These are phyloP conservation scores for Hibiscus mutabilis DNA, from an alignment of 345 rosid species.

Conservation along the genomic window DNA sequence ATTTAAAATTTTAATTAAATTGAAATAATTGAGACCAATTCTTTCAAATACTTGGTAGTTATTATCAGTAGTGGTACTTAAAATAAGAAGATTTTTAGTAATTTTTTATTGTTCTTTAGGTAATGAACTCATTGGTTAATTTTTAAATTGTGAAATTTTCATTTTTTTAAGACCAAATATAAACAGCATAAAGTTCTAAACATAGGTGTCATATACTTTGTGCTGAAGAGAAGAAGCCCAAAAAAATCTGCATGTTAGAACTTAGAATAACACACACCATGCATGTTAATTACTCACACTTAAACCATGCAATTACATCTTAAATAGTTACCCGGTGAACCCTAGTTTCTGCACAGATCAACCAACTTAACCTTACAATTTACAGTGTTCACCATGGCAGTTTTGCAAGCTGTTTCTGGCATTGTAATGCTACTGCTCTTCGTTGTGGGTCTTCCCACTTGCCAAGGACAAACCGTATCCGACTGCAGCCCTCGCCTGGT, in stretches of 20 bases:
- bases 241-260: constrained; percentile 31
- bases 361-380: constrained; percentile 4
- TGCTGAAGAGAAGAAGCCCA: constrained; percentile 8
- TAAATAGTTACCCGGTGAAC: constrained; percentile 16
- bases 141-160: neutral
- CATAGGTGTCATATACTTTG: neutral
- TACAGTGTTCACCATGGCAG: constrained; percentile 23
- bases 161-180: neutral
- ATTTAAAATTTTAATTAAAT: no score
- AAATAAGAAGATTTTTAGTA: no score
- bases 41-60: no score
- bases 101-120: no score
- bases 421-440: constrained; percentile 24
- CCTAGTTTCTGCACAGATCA: constrained; percentile 3
- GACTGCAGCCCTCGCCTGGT: constrained; percentile 51
- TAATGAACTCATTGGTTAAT: no score
- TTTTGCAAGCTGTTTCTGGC: constrained; percentile 12
- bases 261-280: constrained; percentile 31
- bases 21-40: no score
- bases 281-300: constrained; percentile 46
- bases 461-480: constrained; percentile 20
- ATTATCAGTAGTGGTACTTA: no score
- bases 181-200: neutral
- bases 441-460: constrained; percentile 16
- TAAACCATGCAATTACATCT: constrained; percentile 30